phyloP scores from a whole-genome alignment of 2,329 filamentous ascomycete species.

The Scedosporium minutisporum region DNA sequence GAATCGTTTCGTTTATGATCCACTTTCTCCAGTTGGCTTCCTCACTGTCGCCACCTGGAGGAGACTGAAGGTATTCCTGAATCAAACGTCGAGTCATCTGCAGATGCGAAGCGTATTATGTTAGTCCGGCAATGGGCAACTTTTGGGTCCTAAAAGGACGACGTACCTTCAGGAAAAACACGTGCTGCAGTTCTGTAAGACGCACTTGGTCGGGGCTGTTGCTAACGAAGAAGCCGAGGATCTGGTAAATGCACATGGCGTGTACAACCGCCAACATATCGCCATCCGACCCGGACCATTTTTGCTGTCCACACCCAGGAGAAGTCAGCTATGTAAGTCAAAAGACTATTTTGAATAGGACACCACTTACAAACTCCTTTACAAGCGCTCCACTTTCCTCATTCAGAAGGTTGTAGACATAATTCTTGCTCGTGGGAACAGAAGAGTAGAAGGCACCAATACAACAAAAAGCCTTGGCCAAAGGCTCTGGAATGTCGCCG shows the following conservation, averaged over 20 bases:
- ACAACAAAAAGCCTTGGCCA: conserved; percentile 5
- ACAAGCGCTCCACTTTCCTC: conserved; percentile 9
- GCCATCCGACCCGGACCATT: background rate
- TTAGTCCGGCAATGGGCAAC: background rate
- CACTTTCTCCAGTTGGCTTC: conserved; percentile 6
- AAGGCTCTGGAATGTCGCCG: conserved; percentile 8
- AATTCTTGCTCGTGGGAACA: conserved; percentile 2
- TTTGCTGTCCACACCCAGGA: background rate
- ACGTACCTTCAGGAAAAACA: conserved; percentile 8
- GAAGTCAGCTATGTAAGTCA: too few relatives aligned
- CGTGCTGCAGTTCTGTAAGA: conserved; percentile 7
- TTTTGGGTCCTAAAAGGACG: background rate
- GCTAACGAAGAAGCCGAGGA: conserved; percentile 9
- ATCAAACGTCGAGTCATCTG: background rate
- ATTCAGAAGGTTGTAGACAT: conserved; percentile 6
- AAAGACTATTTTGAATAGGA: background rate
- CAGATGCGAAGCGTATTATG: background rate
- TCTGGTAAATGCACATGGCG: conserved; percentile 11
- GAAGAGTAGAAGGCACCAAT: conserved; percentile 5
- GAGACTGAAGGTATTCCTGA: background rate
- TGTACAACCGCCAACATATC: conserved; percentile 7
- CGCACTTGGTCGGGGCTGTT: conserved; percentile 4
- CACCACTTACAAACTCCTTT: background rate
- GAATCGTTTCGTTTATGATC: conserved; percentile 5
- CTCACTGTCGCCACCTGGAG: background rate